Percentiles rank a stretch among this genome's conserved stretches.
These are phyloP conservation scores for Lagerstroemia speciosa DNA, from an alignment of 345 rosid species.

Conservation along the genomic window DNA sequence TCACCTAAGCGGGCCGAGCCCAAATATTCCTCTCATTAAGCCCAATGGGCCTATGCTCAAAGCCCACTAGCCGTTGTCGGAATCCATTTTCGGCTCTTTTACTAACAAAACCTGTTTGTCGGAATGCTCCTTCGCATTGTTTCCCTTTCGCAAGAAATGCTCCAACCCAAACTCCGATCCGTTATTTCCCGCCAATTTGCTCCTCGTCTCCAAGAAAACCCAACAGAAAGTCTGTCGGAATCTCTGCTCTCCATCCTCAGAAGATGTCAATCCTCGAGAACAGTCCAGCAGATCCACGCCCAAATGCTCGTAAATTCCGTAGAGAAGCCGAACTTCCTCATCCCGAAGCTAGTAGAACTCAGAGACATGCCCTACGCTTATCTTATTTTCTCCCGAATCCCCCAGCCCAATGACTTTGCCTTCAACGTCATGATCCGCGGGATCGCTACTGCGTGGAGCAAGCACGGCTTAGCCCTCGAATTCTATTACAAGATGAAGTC, in stretches of 20 bases:
- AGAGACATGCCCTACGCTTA: constrained; percentile 51
- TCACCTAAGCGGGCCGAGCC: too few relatives aligned
- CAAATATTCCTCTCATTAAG: too few relatives aligned
- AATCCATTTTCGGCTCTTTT: too few relatives aligned
- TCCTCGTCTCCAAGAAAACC: background rate
- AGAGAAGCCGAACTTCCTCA: constrained; percentile 51
- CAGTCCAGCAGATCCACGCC: constrained; percentile 55
- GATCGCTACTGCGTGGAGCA: constrained; percentile 45
- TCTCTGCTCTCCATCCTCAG: constrained; percentile 31
- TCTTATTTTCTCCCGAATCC: constrained; percentile 44
- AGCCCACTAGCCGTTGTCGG: too few relatives aligned
- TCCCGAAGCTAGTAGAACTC: constrained; percentile 55
- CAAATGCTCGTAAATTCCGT: constrained; percentile 50
- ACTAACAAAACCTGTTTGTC: too few relatives aligned
- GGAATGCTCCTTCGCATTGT: too few relatives aligned
- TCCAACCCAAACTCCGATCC: background rate
- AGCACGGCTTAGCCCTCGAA: constrained; percentile 29
- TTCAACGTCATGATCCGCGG: constrained; percentile 84
- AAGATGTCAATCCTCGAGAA: constrained; percentile 29
- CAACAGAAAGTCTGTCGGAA: constrained; percentile 3
- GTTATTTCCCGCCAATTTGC: constrained; percentile 9
- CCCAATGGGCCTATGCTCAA: too few relatives aligned
- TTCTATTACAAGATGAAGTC: constrained; percentile 48
- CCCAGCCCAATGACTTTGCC: constrained; percentile 51
- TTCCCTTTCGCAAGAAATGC: background rate